Percentiles rank a stretch among this genome's conserved stretches.
Evolutionary conservation across 2,329 filamentous ascomycete species (phyloP).

Genomic region (Venturia asperata): DNA sequence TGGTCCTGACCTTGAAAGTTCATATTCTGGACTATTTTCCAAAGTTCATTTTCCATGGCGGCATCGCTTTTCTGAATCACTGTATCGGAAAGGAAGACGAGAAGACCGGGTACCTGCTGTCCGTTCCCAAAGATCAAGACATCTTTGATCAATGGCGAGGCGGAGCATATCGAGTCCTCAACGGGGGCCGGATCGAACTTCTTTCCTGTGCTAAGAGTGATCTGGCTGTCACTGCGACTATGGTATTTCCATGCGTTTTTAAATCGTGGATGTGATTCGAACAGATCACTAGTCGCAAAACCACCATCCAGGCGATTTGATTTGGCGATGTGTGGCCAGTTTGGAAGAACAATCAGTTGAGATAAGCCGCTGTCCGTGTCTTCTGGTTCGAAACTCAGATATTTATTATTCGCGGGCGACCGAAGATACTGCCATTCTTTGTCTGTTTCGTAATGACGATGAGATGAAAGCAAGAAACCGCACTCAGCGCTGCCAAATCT

Average conservation of each 20-base stretch:
- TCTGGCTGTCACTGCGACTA: slow-evolving; percentile 40
- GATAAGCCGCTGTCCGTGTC: slow-evolving; percentile 33
- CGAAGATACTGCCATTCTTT: slow-evolving; percentile 57
- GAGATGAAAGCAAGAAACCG: slow-evolving; percentile 57
- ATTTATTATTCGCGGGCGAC: slow-evolving; percentile 25
- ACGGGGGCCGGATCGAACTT: slow-evolving; percentile 44
- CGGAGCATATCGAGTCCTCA: slow-evolving; percentile 48
- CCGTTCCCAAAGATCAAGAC: slow-evolving; percentile 52
- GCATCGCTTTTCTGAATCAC: slow-evolving; percentile 37
- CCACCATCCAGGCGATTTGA: slow-evolving; percentile 42
- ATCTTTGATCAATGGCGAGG: slow-evolving; percentile 44
- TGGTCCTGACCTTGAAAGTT: slow-evolving; percentile 48
- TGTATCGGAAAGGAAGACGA: slow-evolving; percentile 44
- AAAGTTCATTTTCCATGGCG: slow-evolving; percentile 43
- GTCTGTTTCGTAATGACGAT: slow-evolving; percentile 48
- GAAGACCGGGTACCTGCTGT: slow-evolving; percentile 45
- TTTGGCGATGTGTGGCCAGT: slow-evolving; percentile 41
- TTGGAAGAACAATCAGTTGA: slow-evolving; percentile 49
- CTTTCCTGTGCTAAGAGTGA: slow-evolving; percentile 45
- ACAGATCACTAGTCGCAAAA: slow-evolving; percentile 45
- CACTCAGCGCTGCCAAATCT: slow-evolving; percentile 61
- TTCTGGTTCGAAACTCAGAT: slow-evolving; percentile 43
- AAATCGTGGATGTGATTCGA: slow-evolving; percentile 38
- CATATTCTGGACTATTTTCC: slow-evolving; percentile 44
- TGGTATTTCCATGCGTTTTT: slow-evolving; percentile 42